Evolutionary conservation across 2,329 filamentous ascomycete species (phyloP), one percentile per base, ranked within the genome.

Genomic region (Pseudocercospora musae): DNA sequence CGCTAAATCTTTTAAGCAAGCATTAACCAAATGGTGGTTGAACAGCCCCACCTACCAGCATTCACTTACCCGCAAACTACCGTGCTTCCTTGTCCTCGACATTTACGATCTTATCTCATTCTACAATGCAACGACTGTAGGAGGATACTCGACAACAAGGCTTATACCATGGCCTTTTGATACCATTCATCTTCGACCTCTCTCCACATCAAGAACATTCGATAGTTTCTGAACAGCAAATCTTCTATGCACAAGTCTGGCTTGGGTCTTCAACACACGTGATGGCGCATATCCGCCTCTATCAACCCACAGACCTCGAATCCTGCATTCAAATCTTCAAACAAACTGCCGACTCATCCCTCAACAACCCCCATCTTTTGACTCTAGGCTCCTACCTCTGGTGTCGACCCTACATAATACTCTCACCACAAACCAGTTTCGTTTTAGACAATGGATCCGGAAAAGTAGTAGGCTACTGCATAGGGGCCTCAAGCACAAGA

Each of bases 401-500:
- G 72, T 76, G 74, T 66, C 70, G 66, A 33, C 64, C 72, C 9
- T 78, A 77, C 63, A 61, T 74, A 52, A 42, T 59, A 56, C 67
- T 76, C 4, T 66, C 68, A 0, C 72, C 73, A 1, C 44, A 60
- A 15, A 74, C 72, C 20, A 76, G 74, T 60, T 73, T 76, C 60
- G 72, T 77, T 1, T 69, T 78, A 15, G 76, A 77, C 53, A 68
- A 72, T 57, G 73, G 72, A 29, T 55, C 62, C 15, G 75, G 73
- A 1, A 64, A 66, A 18, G 72, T 71, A 0, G 72, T 77, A 4
- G 75, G 76, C n/a, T 78, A 78, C 62, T 75, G 76, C 25, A 73
- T 78, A 50, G 76, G 75, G 10, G 70, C 75, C 0, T 57, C 70
- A 4, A 63, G 71, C 53, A 77, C 74, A 0, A 21, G 54, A 4